These are phyloP conservation scores for Leptodontidium sp. DNA, from an alignment of 2,329 filamentous ascomycete genomes.

Conservation along the genomic window DNA sequence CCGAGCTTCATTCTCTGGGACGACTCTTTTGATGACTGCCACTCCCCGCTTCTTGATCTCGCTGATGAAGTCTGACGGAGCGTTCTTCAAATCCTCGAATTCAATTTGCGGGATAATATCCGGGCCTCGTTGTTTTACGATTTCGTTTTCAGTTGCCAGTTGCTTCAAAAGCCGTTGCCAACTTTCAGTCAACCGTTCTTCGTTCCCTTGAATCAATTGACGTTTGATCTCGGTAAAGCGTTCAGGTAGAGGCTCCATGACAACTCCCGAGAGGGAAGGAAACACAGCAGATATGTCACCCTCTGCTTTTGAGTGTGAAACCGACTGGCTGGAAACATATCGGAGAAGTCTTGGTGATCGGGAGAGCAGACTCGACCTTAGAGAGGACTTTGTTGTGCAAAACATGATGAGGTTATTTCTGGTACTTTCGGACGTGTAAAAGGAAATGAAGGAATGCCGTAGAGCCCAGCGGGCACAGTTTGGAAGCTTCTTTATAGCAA, in stretches of 20 bases:
- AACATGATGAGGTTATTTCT: conserved; percentile 30
- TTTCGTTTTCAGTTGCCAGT: conserved; percentile 57
- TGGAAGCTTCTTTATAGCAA: neutral
- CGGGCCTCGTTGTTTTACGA: conserved; percentile 55
- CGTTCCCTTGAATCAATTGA: conserved; percentile 58
- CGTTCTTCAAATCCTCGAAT: conserved; percentile 53
- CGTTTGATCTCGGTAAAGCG: conserved; percentile 65
- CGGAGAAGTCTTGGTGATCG: conserved; percentile 52
- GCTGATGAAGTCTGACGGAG: conserved; percentile 29
- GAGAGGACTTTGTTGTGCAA: conserved; percentile 18
- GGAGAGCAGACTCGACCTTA: conserved; percentile 8
- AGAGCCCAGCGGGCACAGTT: neutral
- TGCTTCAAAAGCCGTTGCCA: conserved; percentile 58
- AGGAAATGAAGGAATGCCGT: neutral
- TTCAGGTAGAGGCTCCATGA: conserved; percentile 57
- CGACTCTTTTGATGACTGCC: conserved; percentile 69
- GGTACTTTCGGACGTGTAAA: neutral
- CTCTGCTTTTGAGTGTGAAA: conserved; percentile 49
- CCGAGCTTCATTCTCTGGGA: conserved; percentile 69
- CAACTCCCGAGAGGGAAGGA: conserved; percentile 61
- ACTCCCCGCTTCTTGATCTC: conserved; percentile 40
- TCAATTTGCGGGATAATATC: conserved; percentile 61
- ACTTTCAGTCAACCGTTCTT: conserved; percentile 55
- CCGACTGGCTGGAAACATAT: conserved; percentile 45
- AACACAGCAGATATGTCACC: conserved; percentile 71